A percentile compares a stretch with the other conserved stretches of the same genome.
These are phyloP conservation scores for Aspergillus persii DNA, from an alignment of 2,329 filamentous ascomycete species.

Conservation along the genomic window DNA sequence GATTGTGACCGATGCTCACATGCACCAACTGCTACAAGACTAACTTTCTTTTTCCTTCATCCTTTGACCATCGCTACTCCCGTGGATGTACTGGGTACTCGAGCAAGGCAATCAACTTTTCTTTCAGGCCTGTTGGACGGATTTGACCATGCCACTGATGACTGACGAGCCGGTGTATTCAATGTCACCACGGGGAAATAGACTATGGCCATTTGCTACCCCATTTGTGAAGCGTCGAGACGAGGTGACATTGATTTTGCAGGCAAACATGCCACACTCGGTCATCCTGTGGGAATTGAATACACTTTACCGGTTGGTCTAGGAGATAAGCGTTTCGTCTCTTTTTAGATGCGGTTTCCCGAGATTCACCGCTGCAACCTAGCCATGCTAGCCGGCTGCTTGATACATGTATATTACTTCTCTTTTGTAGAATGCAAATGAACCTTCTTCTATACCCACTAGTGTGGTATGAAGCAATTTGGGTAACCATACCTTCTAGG, in stretches of 20 bases:
- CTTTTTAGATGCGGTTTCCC: constrained; percentile 8
- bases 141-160: neutral
- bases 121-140: neutral
- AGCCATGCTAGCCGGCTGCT: neutral
- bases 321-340: constrained; percentile 7
- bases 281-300: neutral
- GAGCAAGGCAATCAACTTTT: neutral
- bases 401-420: neutral
- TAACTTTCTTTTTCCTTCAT: too few species aligned
- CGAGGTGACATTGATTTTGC: neutral
- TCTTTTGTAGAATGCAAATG: neutral
- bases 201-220: neutral
- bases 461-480: neutral
- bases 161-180: neutral
- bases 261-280: constrained; percentile 6
- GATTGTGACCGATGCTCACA: neutral
- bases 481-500: neutral
- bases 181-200: neutral
- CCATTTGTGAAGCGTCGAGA: neutral
- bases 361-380: neutral
- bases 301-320: neutral
- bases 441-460: neutral
- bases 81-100: neutral
- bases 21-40: too few species aligned
- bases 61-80: too few species aligned